Evolutionary conservation across 2,329 filamentous ascomycete species (phyloP), one percentile per base, ranked within the genome.

Genomic region (Rhexocercosporidium sp.): DNA sequence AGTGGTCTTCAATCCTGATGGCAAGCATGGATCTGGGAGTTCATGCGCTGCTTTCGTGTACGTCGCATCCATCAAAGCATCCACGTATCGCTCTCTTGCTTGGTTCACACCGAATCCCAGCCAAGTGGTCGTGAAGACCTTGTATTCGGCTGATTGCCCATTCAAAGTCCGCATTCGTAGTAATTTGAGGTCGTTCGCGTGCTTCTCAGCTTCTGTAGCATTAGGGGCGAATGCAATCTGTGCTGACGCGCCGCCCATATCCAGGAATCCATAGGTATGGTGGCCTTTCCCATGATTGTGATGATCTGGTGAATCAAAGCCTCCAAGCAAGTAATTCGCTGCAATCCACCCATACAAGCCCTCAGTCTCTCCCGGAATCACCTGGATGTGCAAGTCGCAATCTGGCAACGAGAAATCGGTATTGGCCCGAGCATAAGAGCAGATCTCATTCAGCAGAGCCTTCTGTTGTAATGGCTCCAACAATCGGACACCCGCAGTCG

Each of bases 201-300:
- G 96, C 76, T 94, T 96, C 75, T 90, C 87, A 1, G 94, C 90
- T 78, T 99, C 96, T 1, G 96, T 98, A 3, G 86, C 82, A 79
- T 99, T 99, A 1, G 96, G 96, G 1, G 94, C 95, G 79, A 99
- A 99, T 0, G 96, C 96, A 75, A 99, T 98, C 80, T 99, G 96
- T 18, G 96, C 95, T 0, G 95, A 98, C 29, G 96, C 96, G 61
- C 96, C 96, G 59, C 96, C 96, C 96, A 99, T 99, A 77, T 99
- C 96, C 68, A 99, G 82, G 76, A 99, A 99, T 0, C 96, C 96
- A 78, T 98, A 99, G 0, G 96, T 99, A 76, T 94, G 92, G 77
- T 98, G 96, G 29, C 87, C 88, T 71, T 97, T 94, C 62, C 93
- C 94, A 78, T 97, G 93, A 62, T 88, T 82, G 74, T 97, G 92